A percentile compares a stretch with the other conserved stretches of the same genome.
Evolutionary conservation across 257 asterid species (phyloP).

Genomic region (Nicotiana obtusifolia): DNA sequence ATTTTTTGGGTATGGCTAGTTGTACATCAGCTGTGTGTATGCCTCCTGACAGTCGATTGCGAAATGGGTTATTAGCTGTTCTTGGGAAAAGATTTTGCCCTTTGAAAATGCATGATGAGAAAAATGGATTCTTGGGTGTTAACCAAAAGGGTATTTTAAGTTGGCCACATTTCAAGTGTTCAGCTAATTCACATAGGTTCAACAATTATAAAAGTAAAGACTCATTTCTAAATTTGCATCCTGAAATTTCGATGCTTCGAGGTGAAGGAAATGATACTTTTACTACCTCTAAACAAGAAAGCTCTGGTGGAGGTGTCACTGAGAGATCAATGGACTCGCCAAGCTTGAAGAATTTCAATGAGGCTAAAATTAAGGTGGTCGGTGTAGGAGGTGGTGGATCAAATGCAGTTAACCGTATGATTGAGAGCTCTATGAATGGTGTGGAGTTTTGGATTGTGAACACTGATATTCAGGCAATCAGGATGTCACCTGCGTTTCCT

Average conservation of each 20-base stretch:
- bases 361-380: constrained; percentile 89
- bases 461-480: constrained; percentile 89
- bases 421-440: constrained; percentile 81
- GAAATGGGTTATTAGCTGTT: constrained; percentile 39
- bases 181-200: constrained; percentile 36
- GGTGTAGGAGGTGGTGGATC: constrained; percentile 99
- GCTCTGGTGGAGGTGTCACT: constrained; percentile 37
- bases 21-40: constrained; percentile 49
- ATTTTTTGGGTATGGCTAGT: constrained; percentile 41
- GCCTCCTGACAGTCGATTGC: constrained; percentile 45
- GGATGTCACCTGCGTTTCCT: constrained; percentile 71
- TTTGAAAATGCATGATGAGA: constrained; percentile 44
- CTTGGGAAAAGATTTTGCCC: constrained; percentile 42
- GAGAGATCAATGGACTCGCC: constrained; percentile 50
- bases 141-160: constrained; percentile 29
- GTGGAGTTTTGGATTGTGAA: constrained; percentile 97
- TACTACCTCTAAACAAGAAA: constrained; percentile 45
- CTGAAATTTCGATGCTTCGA: constrained; percentile 76
- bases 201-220: constrained; percentile 53
- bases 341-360: constrained; percentile 44
- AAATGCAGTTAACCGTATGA: constrained; percentile 95
- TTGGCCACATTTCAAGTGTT: constrained; percentile 46
- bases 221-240: constrained; percentile 73
- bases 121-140: constrained; percentile 30
- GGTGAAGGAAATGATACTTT: constrained; percentile 49